Evolutionary conservation across 106 monocot genomes (phyloP), one percentile per base, ranked within the genome.

Genomic region (Dendrobium huoshanense): DNA sequence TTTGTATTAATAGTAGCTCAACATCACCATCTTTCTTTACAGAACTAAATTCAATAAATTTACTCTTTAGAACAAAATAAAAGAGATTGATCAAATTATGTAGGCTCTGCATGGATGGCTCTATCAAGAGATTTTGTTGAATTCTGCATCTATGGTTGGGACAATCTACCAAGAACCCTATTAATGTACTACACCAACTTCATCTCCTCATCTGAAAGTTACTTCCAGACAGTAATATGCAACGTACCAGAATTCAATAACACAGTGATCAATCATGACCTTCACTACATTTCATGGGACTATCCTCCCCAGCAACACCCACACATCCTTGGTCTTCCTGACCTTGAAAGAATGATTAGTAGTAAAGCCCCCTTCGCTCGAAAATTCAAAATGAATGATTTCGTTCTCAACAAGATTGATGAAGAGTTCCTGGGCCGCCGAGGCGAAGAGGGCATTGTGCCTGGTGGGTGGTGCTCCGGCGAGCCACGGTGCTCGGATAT

Each of bases 141-240:
- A 80, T 93, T 81, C 81, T 90, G 88, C 55, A 80, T 90, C 13
- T 86, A 84, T 79, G 93, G 90, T 4, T 93, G 86, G 86, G 93
- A 93, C 78, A 93, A 93, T 41, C 88, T 93, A 15, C 93, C 93
- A 0, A 85, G 93, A 25, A 88, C 81, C 13, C 83, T 93, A 17
- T 86, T 93, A 54, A 93, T 93, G 90, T 93, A 93, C 85, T 90
- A 90, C 88, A 67, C 93, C 73, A 93, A 93, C 85, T 93, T 93
- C 78, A 19, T 93, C 13, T 87, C 90, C 75, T 79, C 93, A 0
- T 81, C 93, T 0, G 93, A 93, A 44, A 85, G 88, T 44, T 93
- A 93, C 83, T 93, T 93, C 85, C 91, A 89, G 31, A 92, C 89
- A 0, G 84, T 92, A 9, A 81, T 92, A 33, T 92, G 91, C 85